phyloP scores from a whole-genome alignment of 1,139 yeast species.

The Geotrichum siamense region DNA sequence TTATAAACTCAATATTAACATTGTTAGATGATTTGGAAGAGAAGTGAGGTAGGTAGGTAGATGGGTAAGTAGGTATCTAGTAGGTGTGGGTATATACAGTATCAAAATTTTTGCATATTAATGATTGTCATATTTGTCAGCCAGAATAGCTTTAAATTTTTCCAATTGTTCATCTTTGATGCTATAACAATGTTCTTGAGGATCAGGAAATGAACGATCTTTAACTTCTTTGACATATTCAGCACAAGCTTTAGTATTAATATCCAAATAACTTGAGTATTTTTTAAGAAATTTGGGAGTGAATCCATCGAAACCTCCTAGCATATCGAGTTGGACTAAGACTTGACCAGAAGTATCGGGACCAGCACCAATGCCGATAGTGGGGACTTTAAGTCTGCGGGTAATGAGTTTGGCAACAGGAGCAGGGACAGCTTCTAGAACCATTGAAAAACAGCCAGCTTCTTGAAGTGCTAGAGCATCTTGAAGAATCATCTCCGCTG shows the following conservation, averaged over 20 bases:
- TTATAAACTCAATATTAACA: no score
- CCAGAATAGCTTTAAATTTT: conserved; percentile 37
- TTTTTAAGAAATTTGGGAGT: conserved; percentile 72
- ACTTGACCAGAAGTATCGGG: conserved; percentile 81
- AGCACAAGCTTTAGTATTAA: conserved; percentile 48
- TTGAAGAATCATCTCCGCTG: conserved; percentile 53
- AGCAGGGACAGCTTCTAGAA: conserved; percentile 82
- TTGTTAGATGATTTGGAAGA: no score
- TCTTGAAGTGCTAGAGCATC: conserved; percentile 66
- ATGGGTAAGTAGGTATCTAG: no score
- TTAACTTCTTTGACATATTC: conserved; percentile 56
- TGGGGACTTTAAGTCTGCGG: conserved; percentile 54
- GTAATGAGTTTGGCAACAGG: conserved; percentile 65
- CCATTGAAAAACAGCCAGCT: conserved; percentile 70
- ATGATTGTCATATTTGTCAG: conserved; percentile 15
- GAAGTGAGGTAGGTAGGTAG: no score
- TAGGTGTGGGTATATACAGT: no score
- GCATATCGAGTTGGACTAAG: conserved; percentile 73
- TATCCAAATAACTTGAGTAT: conserved; percentile 48
- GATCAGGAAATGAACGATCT: conserved; percentile 49
- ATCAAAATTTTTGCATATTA: no score
- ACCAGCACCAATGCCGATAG: conserved; percentile 97
- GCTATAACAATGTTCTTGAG: conserved; percentile 57
- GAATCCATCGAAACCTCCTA: conserved; percentile 56
- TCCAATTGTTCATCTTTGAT: conserved; percentile 60